Percentiles rank a stretch among this genome's conserved stretches.
phyloP scores from a whole-genome alignment of 2,329 filamentous ascomycete species.

The Nemania sp. region DNA sequence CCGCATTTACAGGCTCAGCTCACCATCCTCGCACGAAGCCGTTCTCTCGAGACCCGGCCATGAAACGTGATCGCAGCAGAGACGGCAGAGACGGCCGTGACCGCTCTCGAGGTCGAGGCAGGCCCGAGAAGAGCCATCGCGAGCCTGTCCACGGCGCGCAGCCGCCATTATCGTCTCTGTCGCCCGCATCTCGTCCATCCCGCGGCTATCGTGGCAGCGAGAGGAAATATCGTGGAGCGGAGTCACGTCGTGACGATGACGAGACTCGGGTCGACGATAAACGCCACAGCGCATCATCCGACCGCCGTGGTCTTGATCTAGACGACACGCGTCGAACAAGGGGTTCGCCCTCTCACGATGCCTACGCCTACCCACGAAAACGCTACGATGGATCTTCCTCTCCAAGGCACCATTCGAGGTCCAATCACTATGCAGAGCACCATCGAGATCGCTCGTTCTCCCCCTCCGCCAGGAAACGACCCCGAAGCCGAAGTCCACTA shows the following conservation, averaged over 20 bases:
- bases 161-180: slow-evolving; percentile 30
- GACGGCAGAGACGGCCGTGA: slow-evolving; percentile 40
- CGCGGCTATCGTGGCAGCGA: slow-evolving; percentile 32
- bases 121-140: slow-evolving; percentile 37
- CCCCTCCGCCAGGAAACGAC: slow-evolving; percentile 46
- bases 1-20: slow-evolving; percentile 21
- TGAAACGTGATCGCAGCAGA: slow-evolving; percentile 46
- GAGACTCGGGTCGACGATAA: slow-evolving; percentile 40
- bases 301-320: slow-evolving; percentile 44
- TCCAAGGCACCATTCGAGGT: slow-evolving; percentile 38
- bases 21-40: slow-evolving; percentile 25
- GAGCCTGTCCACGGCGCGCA: slow-evolving; percentile 29
- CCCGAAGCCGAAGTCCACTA: slow-evolving; percentile 47
- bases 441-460: slow-evolving; percentile 41
- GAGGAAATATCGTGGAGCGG: slow-evolving; percentile 30
- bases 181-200: slow-evolving; percentile 30
- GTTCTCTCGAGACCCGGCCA: slow-evolving; percentile 44
- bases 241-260: slow-evolving; percentile 40
- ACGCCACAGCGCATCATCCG: slow-evolving; percentile 44
- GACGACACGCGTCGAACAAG: slow-evolving; percentile 29
- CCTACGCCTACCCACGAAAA: slow-evolving; percentile 32
- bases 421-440: slow-evolving; percentile 41
- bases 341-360: slow-evolving; percentile 27
- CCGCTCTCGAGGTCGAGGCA: slow-evolving; percentile 42
- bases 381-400: slow-evolving; percentile 38